Percentiles rank a stretch among this genome's conserved stretches.
Evolutionary conservation across 306 rosid genomes (phyloP).

Genomic region (Trifolium dubium): DNA sequence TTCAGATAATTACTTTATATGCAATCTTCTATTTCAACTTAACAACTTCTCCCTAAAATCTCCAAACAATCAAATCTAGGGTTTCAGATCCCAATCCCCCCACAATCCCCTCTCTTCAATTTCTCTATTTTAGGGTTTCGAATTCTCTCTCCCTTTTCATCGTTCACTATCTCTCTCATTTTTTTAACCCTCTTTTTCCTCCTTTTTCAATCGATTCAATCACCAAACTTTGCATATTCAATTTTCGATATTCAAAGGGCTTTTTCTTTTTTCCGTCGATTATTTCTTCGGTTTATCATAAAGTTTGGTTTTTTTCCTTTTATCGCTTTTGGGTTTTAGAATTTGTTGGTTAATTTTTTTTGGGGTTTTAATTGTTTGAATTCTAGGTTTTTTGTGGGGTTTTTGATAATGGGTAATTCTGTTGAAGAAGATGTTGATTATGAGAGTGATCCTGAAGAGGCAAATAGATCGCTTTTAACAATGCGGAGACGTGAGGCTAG

Average conservation of each 20-base stretch:
- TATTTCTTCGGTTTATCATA: not conserved
- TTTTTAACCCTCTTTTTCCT: constrained; percentile 24
- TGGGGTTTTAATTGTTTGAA: not conserved
- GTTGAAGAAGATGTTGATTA: constrained; percentile 79
- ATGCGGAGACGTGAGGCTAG: constrained; percentile 92
- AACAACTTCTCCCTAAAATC: constrained; percentile 16
- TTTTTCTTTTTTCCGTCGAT: constrained; percentile 3
- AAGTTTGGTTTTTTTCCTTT: not conserved
- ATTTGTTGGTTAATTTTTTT: not conserved
- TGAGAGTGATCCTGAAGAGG: constrained; percentile 93
- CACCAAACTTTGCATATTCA: not conserved
- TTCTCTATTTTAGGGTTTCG: constrained; percentile 2
- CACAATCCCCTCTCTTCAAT: constrained; percentile 4
- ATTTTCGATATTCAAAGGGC: not conserved
- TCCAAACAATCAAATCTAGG: constrained; percentile 48
- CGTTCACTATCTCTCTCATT: not conserved
- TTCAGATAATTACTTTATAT: constrained; percentile 16
- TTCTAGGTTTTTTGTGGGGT: constrained; percentile 45
- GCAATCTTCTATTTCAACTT: constrained; percentile 8
- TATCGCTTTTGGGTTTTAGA: not conserved
- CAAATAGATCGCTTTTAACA: constrained; percentile 64
- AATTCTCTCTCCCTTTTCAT: constrained; percentile 4
- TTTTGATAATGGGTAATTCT: constrained; percentile 56
- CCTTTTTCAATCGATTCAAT: constrained; percentile 38
- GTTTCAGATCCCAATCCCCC: constrained; percentile 50